Base-by-base conservation (phyloP, 495 filamentous ascomycete genomes). In the Penicillium argentinense region DNA sequence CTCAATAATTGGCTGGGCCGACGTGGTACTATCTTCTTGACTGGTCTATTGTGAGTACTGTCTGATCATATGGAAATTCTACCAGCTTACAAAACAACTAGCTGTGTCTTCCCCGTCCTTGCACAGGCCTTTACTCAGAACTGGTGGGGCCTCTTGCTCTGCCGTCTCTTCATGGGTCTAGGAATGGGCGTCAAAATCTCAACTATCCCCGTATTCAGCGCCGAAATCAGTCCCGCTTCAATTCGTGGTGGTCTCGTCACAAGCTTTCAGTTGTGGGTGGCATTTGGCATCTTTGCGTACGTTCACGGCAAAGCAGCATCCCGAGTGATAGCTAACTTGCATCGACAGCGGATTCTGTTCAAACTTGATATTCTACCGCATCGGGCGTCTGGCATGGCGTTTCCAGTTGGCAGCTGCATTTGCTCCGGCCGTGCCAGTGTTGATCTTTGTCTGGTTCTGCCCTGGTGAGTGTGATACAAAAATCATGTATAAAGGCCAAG, bases 121-220 rank as follows among this genome's bases (percentile, higher is more conserved):
- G 78, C 78, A 24, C 69, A 69, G 18, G 80, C 73, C 25, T 44
- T 78, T 38, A 66, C 73, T 39, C 75, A 77, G 47, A 77, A 64
- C 30, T 86, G 82, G 82, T 57, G 64, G n/a, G 71, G 83, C 43
- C 68, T 85, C 6, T 65, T 84, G 19, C 51, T 74, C 18, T 73
- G 66, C 25, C 79, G 83, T 61, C 54, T 82, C 4, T 69, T 83
- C 14, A 66, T 85, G 24, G 79, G 82, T 18, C 59, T 83, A 49
- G 82, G 82, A n/a, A 84, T 85, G 80, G 82, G 82, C 7, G 53
- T 73, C 28, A 81, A 82, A 40, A 77, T 72, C n/a, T 73, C 75
- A 5, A 80, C 78, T 6, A 74, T 84, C 2, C 80, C 81, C 0
- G 76, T 85, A 29, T 84, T 77, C 53, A 73, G 77, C 4, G 80